Evolutionary conservation across 2,329 filamentous ascomycete genomes (phyloP).

Genomic region (Pseudogymnoascus sp.): DNA sequence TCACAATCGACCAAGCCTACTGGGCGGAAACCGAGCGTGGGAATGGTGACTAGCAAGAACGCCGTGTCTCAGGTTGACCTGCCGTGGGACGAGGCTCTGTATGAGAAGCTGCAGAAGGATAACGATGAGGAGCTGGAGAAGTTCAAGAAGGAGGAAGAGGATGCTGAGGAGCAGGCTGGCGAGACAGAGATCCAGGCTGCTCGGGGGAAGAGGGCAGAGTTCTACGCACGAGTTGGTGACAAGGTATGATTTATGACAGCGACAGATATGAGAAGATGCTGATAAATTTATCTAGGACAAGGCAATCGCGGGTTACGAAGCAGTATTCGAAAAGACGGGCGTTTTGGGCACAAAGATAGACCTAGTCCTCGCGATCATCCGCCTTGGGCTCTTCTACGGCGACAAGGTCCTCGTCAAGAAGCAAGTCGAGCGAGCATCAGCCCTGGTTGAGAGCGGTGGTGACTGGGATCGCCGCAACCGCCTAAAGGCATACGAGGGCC

Average conservation of each 20-base stretch:
- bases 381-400: slow-evolving; percentile 90
- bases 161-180: slow-evolving; percentile 90
- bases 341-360: slow-evolving; percentile 97
- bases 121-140: slow-evolving; percentile 70
- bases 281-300: slow-evolving; percentile 58
- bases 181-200: slow-evolving; percentile 92
- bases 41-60: slow-evolving; percentile 67
- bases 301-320: slow-evolving; percentile 85
- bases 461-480: slow-evolving; percentile 98
- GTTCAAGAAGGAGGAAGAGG: slow-evolving; percentile 80
- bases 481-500: slow-evolving; percentile 94
- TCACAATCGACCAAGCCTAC: slow-evolving; percentile 44
- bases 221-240: slow-evolving; percentile 91
- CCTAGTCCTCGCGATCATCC: slow-evolving; percentile 90
- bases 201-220: slow-evolving; percentile 89
- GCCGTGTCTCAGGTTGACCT: slow-evolving; percentile 57
- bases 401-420: slow-evolving; percentile 90
- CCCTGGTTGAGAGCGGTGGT: slow-evolving; percentile 86
- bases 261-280: slow-evolving; percentile 12
- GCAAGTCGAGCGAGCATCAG: slow-evolving; percentile 80
- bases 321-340: slow-evolving; percentile 92
- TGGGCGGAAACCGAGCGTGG: slow-evolving; percentile 61
- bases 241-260: slow-evolving; percentile 54
- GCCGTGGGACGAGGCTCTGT: slow-evolving; percentile 85
- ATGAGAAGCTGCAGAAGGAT: slow-evolving; percentile 65